These are phyloP conservation scores for Miscanthus lutarioriparius DNA, from an alignment of 176 grass and related monocot genomes.

Conservation along the genomic window DNA sequence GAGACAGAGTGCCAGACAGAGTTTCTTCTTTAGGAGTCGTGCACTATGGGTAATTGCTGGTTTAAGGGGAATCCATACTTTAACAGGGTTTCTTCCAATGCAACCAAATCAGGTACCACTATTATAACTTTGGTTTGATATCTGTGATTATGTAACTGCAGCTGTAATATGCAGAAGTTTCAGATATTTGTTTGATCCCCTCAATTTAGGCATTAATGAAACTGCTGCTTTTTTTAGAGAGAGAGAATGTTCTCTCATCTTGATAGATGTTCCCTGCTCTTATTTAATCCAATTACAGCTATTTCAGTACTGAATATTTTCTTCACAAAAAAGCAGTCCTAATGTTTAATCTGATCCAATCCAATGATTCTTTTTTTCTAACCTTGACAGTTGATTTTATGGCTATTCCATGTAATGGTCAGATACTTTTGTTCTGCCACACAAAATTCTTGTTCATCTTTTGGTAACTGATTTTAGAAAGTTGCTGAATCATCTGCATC, in stretches of 20 bases:
- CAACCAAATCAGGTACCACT: conserved; percentile 69
- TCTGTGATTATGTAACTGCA: background rate
- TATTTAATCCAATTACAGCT: background rate
- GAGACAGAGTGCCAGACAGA: conserved; percentile 5
- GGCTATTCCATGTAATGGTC: background rate
- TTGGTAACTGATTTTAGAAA: background rate
- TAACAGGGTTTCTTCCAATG: conserved; percentile 79
- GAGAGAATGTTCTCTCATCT: background rate
- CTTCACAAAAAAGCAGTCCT: background rate
- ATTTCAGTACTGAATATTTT: background rate
- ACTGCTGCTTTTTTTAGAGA: background rate
- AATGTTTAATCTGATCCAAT: conserved; percentile 17
- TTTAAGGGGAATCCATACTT: conserved; percentile 51
- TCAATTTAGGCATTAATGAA: background rate
- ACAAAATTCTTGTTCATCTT: background rate
- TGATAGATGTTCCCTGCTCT: background rate
- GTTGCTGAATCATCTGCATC: conserved; percentile 2
- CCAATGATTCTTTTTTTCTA: background rate
- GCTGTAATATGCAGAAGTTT: background rate
- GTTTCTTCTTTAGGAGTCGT: conserved; percentile 16
- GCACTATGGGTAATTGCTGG: conserved; percentile 72
- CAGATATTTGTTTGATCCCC: conserved; percentile 22
- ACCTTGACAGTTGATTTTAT: background rate
- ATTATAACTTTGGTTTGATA: conserved; percentile 34
- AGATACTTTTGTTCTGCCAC: background rate